Evolutionary conservation across 441 rosid genomes (phyloP).

Genomic region (Melastoma candidum): DNA sequence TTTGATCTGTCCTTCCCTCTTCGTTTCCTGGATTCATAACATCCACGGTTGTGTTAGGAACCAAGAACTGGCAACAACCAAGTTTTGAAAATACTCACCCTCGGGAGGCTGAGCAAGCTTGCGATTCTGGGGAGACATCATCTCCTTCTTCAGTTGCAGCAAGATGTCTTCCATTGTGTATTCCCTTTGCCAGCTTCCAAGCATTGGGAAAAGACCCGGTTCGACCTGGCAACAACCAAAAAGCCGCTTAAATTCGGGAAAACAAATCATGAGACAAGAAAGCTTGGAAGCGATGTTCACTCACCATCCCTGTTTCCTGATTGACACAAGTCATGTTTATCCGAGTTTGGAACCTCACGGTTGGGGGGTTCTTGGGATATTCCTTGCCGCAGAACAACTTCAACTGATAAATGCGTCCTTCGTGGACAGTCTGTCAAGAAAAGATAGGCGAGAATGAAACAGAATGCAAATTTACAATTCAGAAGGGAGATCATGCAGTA

Average conservation of each 20-base stretch:
- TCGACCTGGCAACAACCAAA: conserved; percentile 36
- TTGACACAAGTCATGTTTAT: conserved; percentile 64
- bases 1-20: conserved; percentile 75
- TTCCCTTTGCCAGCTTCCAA: conserved; percentile 61
- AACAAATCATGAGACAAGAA: not conserved
- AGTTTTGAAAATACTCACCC: conserved; percentile 24
- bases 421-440: conserved; percentile 47
- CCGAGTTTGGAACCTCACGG: conserved; percentile 53
- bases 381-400: conserved; percentile 58
- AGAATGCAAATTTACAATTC: too few species aligned
- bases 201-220: conserved; percentile 54
- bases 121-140: conserved; percentile 62
- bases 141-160: conserved; percentile 61
- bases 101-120: conserved; percentile 72
- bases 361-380: conserved; percentile 63
- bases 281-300: conserved; percentile 9
- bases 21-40: conserved; percentile 57
- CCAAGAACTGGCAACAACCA: not conserved
- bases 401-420: conserved; percentile 71
- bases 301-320: conserved; percentile 54
- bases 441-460: too few species aligned
- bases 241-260: conserved; percentile 5
- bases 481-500: too few species aligned
- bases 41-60: not conserved
- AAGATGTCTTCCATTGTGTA: conserved; percentile 58